Base-by-base conservation (phyloP, 73 alveolate species). In the Uronychia setigera region DNA sequence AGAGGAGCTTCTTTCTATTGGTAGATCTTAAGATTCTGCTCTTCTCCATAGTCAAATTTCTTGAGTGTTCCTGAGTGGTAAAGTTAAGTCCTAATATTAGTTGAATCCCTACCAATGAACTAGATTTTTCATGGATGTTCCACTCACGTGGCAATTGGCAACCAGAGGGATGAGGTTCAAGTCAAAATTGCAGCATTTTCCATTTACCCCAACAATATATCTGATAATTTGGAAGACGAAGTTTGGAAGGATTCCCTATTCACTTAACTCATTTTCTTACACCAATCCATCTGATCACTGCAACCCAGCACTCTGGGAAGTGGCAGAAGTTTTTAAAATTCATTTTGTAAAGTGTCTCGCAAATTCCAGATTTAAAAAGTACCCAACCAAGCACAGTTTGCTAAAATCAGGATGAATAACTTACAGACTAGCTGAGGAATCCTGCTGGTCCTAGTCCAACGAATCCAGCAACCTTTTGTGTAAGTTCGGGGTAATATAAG, bases 61-160 rank as follows among this genome's bases (percentile, higher is more conserved):
- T 78, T 76, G 29, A 87, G 78, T 57, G 79, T 87, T 9, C 88
- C 88, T 67, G 84, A 58, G 35, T 83, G 5, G 67, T 46, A 46
- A 19, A 46, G 67, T 19, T 60, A 80, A 74, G 29, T 59, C 76
- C 59, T 87, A n/a, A n/a, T n/a, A n/a, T 46, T 5, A 19, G 67
- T 46, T 46, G 19, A 46, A 46, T 46, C 19, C 67, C 19, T 35
- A 75, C 93, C 93, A 87, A 60, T 87, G 93, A 83, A 80, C 32
- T 32, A 87, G 29, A 33, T 87, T 74, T 35, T 87, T 87, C 25
- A 86, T 82, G 33, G 97, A 93, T 59, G 96, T 87, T 79, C 97
- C 97, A 29, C 95, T 95, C 33, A 92, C 93, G 80, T 91, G 95
- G 59, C 82, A 90, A 30, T 92, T 76, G 13, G 85, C 92, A 86